Base-by-base conservation (phyloP, 2,329 filamentous ascomycete genomes). In the Cladosporium sp. region DNA sequence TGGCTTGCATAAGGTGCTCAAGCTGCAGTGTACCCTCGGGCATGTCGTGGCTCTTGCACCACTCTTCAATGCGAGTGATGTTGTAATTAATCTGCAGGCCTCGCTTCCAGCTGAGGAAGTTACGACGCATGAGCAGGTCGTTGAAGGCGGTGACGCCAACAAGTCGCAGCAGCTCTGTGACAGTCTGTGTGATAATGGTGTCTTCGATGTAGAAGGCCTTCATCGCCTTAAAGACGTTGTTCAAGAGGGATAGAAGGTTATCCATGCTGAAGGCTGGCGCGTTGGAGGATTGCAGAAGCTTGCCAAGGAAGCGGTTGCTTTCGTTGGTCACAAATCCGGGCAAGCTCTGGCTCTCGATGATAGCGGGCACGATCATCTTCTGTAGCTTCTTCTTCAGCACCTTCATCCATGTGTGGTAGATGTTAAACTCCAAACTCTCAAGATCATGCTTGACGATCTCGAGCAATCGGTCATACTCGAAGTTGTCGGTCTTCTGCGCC, bases 371-470 rank as follows among this genome's bases (percentile, higher is more conserved):
- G 75, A 99, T 96, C 95, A 99, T 99, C 86, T 98, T 98, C 75
- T 96, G 92, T 69, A 99, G 86, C 83, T 96, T 97, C 88, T 97
- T 97, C 87, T 99, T 99, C 75, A 99, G 83, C 65, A 97, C 92
- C 85, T 99, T 99, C 95, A 99, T 99, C 95, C 95, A 99, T 29
- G 95, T 99, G 81, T 99, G 95, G 81, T 99, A 99, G 74, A 99
- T 99, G 83, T 99, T 99, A 84, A 99, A 99, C 81, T 99, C 95
- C 69, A 99, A 85, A 80, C 92, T 97, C 82, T 99, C 95, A 61
- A 99, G 84, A 78, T 99, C 95, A 78, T 99, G 95, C 85, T 99
- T 99, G 77, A 99, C 95, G 78, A 99, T 98, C 80, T 99, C 95
- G 74, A 99, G 83, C 62, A 99, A 86, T 69, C 95, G 91, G 80